Conservation (phyloP, 768 basidiomycete species). For the Lactifluus rugatus region DNA sequence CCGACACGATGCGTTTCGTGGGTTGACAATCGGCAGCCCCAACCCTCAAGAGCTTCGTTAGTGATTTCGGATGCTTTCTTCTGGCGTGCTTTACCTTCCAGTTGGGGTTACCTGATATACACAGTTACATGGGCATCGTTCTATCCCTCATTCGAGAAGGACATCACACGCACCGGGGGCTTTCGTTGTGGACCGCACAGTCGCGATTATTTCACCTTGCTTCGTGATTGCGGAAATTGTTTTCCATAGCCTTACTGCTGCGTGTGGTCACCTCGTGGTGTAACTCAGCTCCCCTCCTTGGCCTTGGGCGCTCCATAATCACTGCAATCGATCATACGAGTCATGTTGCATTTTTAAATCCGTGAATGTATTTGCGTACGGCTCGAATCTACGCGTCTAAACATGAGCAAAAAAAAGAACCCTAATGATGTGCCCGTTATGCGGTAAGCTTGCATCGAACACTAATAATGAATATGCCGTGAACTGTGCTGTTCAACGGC, state of each 20-base stretch:
- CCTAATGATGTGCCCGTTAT: neutral
- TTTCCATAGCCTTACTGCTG: neutral
- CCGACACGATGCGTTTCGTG: conserved; percentile 75
- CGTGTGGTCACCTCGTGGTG: neutral
- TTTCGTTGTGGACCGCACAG: neutral
- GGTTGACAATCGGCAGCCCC: conserved; percentile 34
- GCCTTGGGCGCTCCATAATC: neutral
- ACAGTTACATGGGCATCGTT: neutral
- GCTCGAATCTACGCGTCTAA: neutral
- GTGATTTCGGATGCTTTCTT: neutral
- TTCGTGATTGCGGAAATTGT: neutral
- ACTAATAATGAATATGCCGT: neutral
- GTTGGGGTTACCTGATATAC: neutral
- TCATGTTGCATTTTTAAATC: neutral
- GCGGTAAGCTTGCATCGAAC: neutral
- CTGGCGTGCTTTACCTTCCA: neutral
- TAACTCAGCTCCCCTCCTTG: neutral
- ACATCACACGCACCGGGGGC: neutral
- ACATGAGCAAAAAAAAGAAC: neutral
- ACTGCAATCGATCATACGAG: neutral
- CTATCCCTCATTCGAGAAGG: neutral
- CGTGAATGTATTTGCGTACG: neutral
- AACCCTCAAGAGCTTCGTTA: neutral
- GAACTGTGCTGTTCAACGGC: neutral
- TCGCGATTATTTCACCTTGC: neutral